A percentile compares a stretch with the other conserved stretches of the same genome.
These are phyloP conservation scores for Boletus tylopilopsis DNA, from an alignment of 768 basidiomycete species.

Conservation along the genomic window DNA sequence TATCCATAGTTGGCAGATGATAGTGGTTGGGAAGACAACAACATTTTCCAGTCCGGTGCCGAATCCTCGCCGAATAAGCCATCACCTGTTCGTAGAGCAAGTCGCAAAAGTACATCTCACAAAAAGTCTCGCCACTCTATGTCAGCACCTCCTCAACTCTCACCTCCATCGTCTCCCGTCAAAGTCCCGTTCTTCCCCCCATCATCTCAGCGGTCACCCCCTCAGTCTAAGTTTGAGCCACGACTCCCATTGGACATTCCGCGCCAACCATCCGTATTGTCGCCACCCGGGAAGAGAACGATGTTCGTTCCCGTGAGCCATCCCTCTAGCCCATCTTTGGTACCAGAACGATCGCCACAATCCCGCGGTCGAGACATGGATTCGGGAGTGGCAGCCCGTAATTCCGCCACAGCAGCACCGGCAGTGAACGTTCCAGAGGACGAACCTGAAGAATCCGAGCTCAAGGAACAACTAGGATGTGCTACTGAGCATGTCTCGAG, in stretches of 20 bases:
- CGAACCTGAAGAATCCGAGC: constrained; percentile 13
- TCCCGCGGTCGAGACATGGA: constrained; percentile 2
- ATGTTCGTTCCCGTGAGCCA: constrained; percentile 15
- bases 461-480: constrained; percentile 26
- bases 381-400: not conserved
- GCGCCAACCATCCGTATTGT: constrained; percentile 27
- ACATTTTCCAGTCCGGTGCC: constrained; percentile 86
- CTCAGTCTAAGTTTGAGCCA: constrained; percentile 56
- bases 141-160: constrained; percentile 63
- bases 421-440: constrained; percentile 22
- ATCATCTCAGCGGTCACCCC: constrained; percentile 39
- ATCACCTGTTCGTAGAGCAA: constrained; percentile 47
- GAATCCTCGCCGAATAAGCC: constrained; percentile 77
- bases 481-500: constrained; percentile 39
- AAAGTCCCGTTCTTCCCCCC: constrained; percentile 23
- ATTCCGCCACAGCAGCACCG: not conserved
- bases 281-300: constrained; percentile 11
- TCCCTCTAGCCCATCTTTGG: constrained; percentile 17
- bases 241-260: constrained; percentile 39
- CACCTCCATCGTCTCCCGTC: constrained; percentile 41
- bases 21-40: constrained; percentile 89
- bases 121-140: constrained; percentile 65
- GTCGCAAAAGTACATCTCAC: constrained; percentile 36
- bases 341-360: constrained; percentile 9
- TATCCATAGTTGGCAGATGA: constrained; percentile 45